Conservation (phyloP, 106 monocot species). For the Hemerocallis citrina region DNA sequence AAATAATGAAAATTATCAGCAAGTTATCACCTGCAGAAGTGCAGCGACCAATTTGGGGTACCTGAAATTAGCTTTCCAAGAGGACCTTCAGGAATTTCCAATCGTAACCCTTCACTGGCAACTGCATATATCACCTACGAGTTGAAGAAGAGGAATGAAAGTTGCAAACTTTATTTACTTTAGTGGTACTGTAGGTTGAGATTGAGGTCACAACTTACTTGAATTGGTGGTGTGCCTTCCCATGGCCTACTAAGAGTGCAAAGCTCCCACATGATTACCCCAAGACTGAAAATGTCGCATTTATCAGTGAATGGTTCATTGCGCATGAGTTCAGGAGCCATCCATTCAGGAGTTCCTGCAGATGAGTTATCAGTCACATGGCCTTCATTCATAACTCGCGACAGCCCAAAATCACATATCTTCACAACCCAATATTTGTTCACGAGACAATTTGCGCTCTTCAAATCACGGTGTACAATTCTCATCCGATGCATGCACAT, state of each 20-base stretch:
- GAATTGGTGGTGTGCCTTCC: constrained; percentile 82
- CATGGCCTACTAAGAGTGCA: constrained; percentile 87
- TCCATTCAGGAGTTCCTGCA: constrained; percentile 99
- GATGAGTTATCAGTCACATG: constrained; percentile 69
- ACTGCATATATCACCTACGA: constrained; percentile 83
- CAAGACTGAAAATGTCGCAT: constrained; percentile 96
- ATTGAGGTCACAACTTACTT: constrained; percentile 38
- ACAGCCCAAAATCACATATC: constrained; percentile 99
- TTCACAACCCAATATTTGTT: constrained; percentile 87
- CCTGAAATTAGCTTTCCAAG: constrained; percentile 92
- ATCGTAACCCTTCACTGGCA: constrained; percentile 70
- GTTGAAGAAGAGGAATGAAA: neutral
- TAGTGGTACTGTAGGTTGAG: neutral
- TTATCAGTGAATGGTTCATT: constrained; percentile 88
- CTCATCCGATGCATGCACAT: constrained; percentile 99
- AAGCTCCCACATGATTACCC: constrained; percentile 99
- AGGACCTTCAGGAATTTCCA: constrained; percentile 91
- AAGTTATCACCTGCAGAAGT: neutral
- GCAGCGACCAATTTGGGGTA: neutral
- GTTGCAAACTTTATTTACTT: neutral
- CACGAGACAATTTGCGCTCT: constrained; percentile 97
- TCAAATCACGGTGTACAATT: constrained; percentile 94
- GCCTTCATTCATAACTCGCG: constrained; percentile 46
- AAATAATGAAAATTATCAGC: neutral
- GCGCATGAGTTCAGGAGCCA: constrained; percentile 97